These are phyloP conservation scores for Komagataella populi DNA, from an alignment of 805 yeast genomes.

Conservation along the genomic window DNA sequence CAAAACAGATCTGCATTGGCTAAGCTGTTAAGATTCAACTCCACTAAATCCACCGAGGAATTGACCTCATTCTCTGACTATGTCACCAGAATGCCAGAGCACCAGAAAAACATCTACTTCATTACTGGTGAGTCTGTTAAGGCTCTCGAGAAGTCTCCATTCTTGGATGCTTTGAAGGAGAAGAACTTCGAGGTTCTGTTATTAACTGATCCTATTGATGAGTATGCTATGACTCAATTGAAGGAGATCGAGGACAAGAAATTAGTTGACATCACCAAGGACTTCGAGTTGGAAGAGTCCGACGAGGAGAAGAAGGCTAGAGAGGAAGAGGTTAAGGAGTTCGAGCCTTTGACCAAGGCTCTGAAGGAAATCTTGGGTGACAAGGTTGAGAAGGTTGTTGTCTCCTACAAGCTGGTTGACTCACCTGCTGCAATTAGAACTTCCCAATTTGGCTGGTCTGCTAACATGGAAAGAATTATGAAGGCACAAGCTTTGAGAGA, in stretches of 20 bases:
- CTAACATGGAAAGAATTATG: constrained; percentile 99
- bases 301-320: constrained; percentile 94
- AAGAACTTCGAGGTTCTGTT: constrained; percentile 96
- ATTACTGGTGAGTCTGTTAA: constrained; percentile 98
- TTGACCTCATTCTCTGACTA: constrained; percentile 90
- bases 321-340: constrained; percentile 87
- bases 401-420: constrained; percentile 91
- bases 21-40: constrained; percentile 91
- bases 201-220: constrained; percentile 98
- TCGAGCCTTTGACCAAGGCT: constrained; percentile 87
- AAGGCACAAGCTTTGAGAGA: constrained; percentile 99
- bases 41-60: constrained; percentile 93
- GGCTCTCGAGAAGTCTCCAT: constrained; percentile 98
- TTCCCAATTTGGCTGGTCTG: constrained; percentile 99
- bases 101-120: constrained; percentile 98
- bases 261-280: constrained; percentile 97
- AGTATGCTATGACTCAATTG: constrained; percentile 97
- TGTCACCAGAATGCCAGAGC: constrained; percentile 99
- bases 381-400: constrained; percentile 98
- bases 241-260: constrained; percentile 99
- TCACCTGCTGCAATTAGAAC: constrained; percentile 99
- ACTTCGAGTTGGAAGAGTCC: constrained; percentile 95
- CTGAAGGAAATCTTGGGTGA: constrained; percentile 96
- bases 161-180: constrained; percentile 96
- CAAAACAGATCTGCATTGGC: constrained; percentile 95